A percentile compares a stretch with the other conserved stretches of the same genome.
Conservation (phyloP, 2,329 filamentous ascomycete species). For the Ophiostoma tasmaniense region DNA sequence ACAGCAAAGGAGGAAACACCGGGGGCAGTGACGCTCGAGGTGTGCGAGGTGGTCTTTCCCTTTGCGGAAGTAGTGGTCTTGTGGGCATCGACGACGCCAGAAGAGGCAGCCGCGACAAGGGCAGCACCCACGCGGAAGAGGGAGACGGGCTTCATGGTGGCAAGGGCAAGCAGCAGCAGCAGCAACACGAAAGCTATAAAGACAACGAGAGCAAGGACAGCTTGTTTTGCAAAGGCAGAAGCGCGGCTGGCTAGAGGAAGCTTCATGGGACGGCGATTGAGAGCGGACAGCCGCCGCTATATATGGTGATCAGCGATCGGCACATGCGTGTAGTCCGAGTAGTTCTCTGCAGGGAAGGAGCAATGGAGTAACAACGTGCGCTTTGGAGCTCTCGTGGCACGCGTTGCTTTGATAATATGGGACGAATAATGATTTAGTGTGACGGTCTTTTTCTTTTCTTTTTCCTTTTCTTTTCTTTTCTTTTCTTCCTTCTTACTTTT, state of each 20-base stretch:
- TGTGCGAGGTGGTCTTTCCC: background rate
- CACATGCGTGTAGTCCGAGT: background rate
- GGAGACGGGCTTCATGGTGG: constrained; percentile 9
- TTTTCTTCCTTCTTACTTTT: background rate
- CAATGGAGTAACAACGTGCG: too few species aligned
- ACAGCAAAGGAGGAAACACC: constrained; percentile 33
- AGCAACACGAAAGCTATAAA: constrained; percentile 10
- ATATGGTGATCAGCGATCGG: constrained; percentile 6
- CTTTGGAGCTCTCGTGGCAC: background rate
- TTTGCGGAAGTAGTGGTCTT: background rate
- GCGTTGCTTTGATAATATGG: background rate
- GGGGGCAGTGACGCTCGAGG: constrained; percentile 20
- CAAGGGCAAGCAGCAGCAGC: constrained; percentile 14
- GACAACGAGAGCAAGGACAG: constrained; percentile 6
- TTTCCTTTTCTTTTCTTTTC: background rate
- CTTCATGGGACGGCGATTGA: background rate
- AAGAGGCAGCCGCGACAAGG: background rate
- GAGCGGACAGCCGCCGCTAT: constrained; percentile 11
- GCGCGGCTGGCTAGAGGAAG: background rate
- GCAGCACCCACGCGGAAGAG: background rate
- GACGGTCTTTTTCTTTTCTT: background rate
- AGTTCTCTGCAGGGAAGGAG: background rate
- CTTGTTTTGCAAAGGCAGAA: background rate
- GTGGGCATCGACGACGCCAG: background rate
- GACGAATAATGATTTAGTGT: background rate